Evolutionary conservation across 2,329 filamentous ascomycete genomes (phyloP), one percentile per base, ranked within the genome.

Genomic region (Apiospora hydei): DNA sequence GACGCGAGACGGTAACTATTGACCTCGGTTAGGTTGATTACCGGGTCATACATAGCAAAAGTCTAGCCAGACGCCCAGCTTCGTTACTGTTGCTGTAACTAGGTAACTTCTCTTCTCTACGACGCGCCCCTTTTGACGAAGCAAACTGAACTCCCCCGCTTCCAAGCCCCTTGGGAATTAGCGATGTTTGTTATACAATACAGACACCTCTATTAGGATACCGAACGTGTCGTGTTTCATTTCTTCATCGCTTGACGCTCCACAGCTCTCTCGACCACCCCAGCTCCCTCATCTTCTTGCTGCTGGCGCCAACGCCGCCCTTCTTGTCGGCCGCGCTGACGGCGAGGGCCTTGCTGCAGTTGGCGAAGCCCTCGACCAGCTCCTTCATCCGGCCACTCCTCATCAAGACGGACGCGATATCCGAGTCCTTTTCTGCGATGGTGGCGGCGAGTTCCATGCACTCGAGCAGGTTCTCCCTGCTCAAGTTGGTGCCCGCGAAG

Each of bases 371-470:
- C 78, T 93, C 90, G 16, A 95, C 88, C 53, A 96, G 85, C 83
- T 96, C 93, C 77, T 89, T 88, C 90, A 96, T 92, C 67, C 92
- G 89, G 44, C 88, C 87, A 3, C 90, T 88, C 71, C 88, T 86
- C 71, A 91, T 82, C 76, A 96, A 93, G 64, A 89, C 88, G 34
- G 85, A 82, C 1, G 92, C 89, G 53, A 96, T 82, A 75, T 92
- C 91, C 34, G 91, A 91, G 73, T 87, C 88, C 75, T 91, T 89
- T 71, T 92, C 90, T 1, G 96, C 94, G 69, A 98, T 88, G 2
- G 91, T 80, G 1, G 91, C 90, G 0, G 94, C 92, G 21, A 99
- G 85, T 72, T 98, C 94, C 93, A 99, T 96, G 77, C 92, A 93
- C 79, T 96, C 91, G 38, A 96, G 87, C 24, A 97, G 86, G 75